Evolutionary conservation across 2,329 filamentous ascomycete genomes (phyloP).

Genomic region (Leptographium lundbergii): DNA sequence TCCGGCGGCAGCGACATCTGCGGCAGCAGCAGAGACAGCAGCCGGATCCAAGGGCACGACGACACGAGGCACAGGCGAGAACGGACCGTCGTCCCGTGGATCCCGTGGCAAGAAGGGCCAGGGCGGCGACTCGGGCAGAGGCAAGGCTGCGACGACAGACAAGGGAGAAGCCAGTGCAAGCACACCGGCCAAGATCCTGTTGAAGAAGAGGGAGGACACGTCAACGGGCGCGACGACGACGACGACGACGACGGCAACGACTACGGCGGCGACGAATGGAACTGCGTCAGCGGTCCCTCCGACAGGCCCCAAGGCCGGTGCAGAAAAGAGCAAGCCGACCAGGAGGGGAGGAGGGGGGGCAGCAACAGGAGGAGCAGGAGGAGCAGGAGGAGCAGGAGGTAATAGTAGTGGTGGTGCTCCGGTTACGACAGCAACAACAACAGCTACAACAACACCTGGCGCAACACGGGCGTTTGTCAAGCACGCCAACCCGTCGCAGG

Average conservation of each 20-base stretch:
- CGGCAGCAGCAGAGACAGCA: background rate
- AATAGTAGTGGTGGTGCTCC: slow-evolving; percentile 2
- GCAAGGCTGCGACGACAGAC: slow-evolving; percentile 15
- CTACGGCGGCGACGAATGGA: slow-evolving; percentile 8
- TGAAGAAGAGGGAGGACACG: slow-evolving; percentile 25
- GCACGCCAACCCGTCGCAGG: slow-evolving; percentile 78
- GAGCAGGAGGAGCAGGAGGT: too few relatives aligned
- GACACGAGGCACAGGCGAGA: background rate
- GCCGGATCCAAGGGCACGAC: background rate
- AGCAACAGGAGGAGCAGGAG: too few relatives aligned
- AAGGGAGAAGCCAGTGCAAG: slow-evolving; percentile 15
- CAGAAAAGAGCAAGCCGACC: background rate
- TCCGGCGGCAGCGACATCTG: background rate
- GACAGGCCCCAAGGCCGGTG: background rate
- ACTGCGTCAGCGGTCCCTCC: slow-evolving; percentile 9
- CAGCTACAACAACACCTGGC: slow-evolving; percentile 19
- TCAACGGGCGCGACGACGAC: slow-evolving; percentile 13
- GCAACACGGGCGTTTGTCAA: slow-evolving; percentile 64
- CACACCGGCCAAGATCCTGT: slow-evolving; percentile 18
- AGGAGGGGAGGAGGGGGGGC: too few relatives aligned
- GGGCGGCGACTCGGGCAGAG: slow-evolving; percentile 10
- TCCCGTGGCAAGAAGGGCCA: slow-evolving; percentile 12
- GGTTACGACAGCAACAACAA: slow-evolving; percentile 12
- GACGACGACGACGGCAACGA: slow-evolving; percentile 9
- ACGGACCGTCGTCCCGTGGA: background rate